Conservation (phyloP, 768 basidiomycete genomes). For the Coprinellus micaceus region DNA sequence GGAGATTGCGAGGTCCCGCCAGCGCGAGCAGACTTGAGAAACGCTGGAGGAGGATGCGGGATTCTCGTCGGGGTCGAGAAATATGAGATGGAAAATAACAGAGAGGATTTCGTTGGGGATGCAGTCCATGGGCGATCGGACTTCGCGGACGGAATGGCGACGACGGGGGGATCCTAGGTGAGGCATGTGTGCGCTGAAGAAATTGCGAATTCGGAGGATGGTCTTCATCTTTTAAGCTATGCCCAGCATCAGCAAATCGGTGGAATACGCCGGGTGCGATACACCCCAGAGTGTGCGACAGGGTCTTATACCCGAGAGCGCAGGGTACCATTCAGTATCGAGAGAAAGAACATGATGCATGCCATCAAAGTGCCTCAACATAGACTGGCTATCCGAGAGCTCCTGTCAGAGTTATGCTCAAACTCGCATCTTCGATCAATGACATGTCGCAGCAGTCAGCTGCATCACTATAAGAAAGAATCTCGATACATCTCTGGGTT, state of each 20-base stretch:
- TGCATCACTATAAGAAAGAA: constrained; percentile 7
- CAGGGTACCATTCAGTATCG: not conserved
- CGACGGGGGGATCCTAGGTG: constrained; percentile 2
- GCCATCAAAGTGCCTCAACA: not conserved
- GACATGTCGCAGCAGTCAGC: constrained; percentile 6
- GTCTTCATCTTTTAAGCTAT: constrained; percentile 2
- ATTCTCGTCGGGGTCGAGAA: constrained; percentile 12
- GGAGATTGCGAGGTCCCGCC: constrained; percentile 46
- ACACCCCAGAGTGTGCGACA: not conserved
- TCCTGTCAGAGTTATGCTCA: not conserved
- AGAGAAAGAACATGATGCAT: not conserved
- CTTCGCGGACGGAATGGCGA: not conserved
- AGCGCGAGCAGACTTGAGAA: constrained; percentile 48
- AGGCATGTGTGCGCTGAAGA: constrained; percentile 2
- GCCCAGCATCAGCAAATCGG: not conserved
- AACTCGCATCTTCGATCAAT: constrained; percentile 9
- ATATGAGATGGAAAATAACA: constrained; percentile 30
- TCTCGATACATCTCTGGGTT: not conserved
- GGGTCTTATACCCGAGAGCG: constrained; percentile 1
- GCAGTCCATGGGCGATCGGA: constrained; percentile 16
- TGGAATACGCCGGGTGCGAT: not conserved
- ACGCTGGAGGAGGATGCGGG: constrained; percentile 23
- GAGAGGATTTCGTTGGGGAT: constrained; percentile 35
- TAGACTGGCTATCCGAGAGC: not conserved
- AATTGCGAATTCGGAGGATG: constrained; percentile 5